phyloP scores from a whole-genome alignment of 768 basidiomycete species.

The Coprinellus aureogranulatus region DNA sequence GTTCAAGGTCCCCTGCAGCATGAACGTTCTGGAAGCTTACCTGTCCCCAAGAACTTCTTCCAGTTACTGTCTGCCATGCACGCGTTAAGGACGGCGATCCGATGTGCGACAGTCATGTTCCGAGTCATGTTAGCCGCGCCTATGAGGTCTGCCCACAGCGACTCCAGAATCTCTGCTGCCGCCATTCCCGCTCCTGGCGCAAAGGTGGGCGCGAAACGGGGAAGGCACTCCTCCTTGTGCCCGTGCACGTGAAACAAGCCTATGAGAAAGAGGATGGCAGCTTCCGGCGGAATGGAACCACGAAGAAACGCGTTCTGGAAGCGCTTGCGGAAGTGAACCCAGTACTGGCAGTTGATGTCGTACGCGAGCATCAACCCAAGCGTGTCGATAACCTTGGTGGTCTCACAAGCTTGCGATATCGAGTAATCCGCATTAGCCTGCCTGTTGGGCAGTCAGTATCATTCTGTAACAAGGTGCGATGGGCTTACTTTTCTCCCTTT shows the following conservation, averaged over 20 bases:
- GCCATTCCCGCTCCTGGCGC: not conserved
- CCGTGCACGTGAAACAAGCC: conserved; percentile 16
- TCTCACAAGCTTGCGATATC: not conserved
- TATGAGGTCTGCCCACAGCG: conserved; percentile 16
- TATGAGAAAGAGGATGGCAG: not conserved
- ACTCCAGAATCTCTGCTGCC: conserved; percentile 17
- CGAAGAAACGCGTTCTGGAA: not conserved
- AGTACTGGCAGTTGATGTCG: not conserved
- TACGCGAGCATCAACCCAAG: not conserved
- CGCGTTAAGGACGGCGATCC: conserved; percentile 16
- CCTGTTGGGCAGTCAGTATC: not conserved
- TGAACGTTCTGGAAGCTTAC: not conserved
- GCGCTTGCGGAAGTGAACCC: not conserved
- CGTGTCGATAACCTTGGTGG: not conserved
- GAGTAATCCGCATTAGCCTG: not conserved
- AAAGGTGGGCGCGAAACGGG: not conserved
- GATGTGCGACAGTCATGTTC: conserved; percentile 10
- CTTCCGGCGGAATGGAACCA: not conserved
- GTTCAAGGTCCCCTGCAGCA: not conserved
- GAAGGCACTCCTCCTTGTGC: conserved; percentile 1
- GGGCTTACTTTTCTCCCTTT: not conserved
- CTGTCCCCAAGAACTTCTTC: conserved; percentile 13
- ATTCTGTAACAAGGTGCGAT: not conserved
- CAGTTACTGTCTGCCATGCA: conserved; percentile 10
- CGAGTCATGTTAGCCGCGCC: not conserved